These are phyloP conservation scores for Russula ochroleuca DNA, from an alignment of 768 basidiomycete genomes.

Conservation along the genomic window DNA sequence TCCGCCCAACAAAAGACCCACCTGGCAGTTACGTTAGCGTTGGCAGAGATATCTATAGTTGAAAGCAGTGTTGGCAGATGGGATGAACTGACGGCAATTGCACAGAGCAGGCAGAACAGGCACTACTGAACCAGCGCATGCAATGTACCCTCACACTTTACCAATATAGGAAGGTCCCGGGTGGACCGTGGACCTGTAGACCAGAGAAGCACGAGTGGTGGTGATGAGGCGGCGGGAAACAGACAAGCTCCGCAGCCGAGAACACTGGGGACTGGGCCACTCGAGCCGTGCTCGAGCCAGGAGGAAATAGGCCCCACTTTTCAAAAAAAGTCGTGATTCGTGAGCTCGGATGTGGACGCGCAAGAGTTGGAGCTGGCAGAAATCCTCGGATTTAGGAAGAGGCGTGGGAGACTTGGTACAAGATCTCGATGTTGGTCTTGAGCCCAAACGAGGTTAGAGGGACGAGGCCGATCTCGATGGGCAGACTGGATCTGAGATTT, in stretches of 20 bases:
- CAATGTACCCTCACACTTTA: background rate
- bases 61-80: constrained; percentile 25
- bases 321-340: background rate
- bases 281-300: background rate
- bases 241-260: constrained; percentile 11
- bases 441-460: constrained; percentile 25
- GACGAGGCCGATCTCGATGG: constrained; percentile 26
- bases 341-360: background rate
- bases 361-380: background rate
- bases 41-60: constrained; percentile 26
- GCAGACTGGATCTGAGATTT: constrained; percentile 26
- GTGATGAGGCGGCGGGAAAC: constrained; percentile 23
- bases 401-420: constrained; percentile 4
- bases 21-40: constrained; percentile 21
- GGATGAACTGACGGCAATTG: constrained; percentile 12
- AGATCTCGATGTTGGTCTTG: constrained; percentile 20
- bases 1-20: constrained; percentile 14
- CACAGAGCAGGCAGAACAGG: constrained; percentile 6
- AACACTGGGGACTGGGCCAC: background rate
- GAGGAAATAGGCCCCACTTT: background rate
- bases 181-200: constrained; percentile 19
- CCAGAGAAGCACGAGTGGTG: constrained; percentile 6
- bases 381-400: constrained; percentile 4
- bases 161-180: constrained; percentile 14
- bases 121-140: constrained; percentile 3